These are phyloP conservation scores for Ascosphaera pollenicola DNA, from an alignment of 2,329 filamentous ascomycete species.

Conservation along the genomic window DNA sequence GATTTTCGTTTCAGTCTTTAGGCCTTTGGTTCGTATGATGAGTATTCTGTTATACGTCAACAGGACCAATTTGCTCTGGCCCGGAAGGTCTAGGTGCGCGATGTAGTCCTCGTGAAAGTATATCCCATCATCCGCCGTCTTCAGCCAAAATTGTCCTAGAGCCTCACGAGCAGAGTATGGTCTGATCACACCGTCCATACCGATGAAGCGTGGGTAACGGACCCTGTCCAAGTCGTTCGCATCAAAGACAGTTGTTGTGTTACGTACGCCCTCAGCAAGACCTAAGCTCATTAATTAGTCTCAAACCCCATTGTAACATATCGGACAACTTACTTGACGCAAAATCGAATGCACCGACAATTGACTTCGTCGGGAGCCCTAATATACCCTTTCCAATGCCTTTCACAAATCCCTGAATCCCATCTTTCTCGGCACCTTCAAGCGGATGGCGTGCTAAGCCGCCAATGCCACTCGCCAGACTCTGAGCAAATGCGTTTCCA, in stretches of 20 bases:
- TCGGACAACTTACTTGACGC: conserved; percentile 41
- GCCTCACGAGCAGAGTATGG: conserved; percentile 91
- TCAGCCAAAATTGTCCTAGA: conserved; percentile 94
- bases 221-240: conserved; percentile 84
- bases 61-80: conserved; percentile 75
- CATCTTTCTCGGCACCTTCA: conserved; percentile 90
- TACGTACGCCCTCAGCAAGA: conserved; percentile 89
- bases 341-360: conserved; percentile 89
- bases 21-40: conserved; percentile 65
- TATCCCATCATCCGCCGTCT: conserved; percentile 90
- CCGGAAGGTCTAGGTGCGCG: conserved; percentile 77
- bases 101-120: conserved; percentile 98
- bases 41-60: conserved; percentile 74
- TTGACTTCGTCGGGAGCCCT: conserved; percentile 88
- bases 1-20: conserved; percentile 89
- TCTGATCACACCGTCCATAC: conserved; percentile 76
- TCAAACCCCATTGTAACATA: background rate
- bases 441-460: conserved; percentile 83
- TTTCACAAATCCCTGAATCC: conserved; percentile 86
- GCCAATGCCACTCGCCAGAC: conserved; percentile 79
- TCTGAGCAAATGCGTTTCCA: conserved; percentile 83
- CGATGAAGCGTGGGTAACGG: conserved; percentile 79
- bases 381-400: conserved; percentile 89
- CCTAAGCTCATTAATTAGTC: conserved; percentile 20
- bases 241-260: conserved; percentile 97